phyloP scores from a whole-genome alignment of 176 grass and related monocot species.

The Carex cristatella region DNA sequence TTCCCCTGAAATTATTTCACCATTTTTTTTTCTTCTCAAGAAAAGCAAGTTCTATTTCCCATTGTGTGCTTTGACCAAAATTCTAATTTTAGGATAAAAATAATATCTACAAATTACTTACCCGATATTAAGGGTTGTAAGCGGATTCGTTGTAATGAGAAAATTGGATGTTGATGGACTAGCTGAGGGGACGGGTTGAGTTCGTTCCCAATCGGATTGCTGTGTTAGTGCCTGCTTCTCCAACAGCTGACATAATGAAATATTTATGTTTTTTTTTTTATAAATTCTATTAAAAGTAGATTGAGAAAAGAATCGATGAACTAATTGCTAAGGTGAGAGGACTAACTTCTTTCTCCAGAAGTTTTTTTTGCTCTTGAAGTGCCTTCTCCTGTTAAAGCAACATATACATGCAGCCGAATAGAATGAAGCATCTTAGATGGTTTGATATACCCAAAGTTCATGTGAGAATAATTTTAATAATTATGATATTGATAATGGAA shows the following conservation, averaged over 20 bases:
- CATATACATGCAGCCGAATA: neutral
- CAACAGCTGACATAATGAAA: conserved; percentile 37
- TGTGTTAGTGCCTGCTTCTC: conserved; percentile 37
- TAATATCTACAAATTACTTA: conserved; percentile 6
- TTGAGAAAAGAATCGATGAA: neutral
- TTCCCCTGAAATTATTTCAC: neutral
- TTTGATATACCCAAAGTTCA: neutral
- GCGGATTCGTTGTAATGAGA: conserved; percentile 30
- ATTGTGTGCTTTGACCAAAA: neutral
- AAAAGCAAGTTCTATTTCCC: neutral
- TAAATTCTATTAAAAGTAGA: neutral
- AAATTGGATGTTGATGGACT: conserved; percentile 40
- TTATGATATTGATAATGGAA: too few relatives aligned
- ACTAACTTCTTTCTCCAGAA: conserved; percentile 67
- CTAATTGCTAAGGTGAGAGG: neutral
- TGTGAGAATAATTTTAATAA: too few relatives aligned
- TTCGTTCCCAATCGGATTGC: conserved; percentile 40
- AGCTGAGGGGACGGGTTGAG: conserved; percentile 32
- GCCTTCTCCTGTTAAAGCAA: conserved; percentile 47
- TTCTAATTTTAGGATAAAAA: neutral
- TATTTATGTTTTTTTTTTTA: neutral
- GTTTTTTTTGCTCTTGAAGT: conserved; percentile 66
- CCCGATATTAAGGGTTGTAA: conserved; percentile 37
- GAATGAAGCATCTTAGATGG: neutral
- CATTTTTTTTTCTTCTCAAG: neutral